A percentile compares a stretch with the other conserved stretches of the same genome.
These are phyloP conservation scores for Purpureocillium lavendulum DNA, from an alignment of 2,329 filamentous ascomycete species.

Conservation along the genomic window DNA sequence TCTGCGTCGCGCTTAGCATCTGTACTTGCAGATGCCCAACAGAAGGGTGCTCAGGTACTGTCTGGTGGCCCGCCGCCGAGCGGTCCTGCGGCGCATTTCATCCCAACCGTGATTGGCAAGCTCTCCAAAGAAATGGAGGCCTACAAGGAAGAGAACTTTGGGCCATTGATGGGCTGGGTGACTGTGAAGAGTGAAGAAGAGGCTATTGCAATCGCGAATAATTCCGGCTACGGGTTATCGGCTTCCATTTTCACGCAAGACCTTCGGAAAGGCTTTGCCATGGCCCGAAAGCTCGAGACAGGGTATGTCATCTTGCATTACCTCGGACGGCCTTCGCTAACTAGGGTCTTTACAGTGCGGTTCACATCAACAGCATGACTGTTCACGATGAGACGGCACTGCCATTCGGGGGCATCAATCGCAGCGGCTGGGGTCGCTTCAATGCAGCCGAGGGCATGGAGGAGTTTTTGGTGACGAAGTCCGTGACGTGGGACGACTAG, in stretches of 20 bases:
- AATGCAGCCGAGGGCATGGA: not conserved
- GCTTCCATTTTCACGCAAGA: not conserved
- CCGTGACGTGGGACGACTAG: conserved; percentile 3
- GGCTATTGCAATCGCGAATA: not conserved
- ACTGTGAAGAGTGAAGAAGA: not conserved
- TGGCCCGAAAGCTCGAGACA: not conserved
- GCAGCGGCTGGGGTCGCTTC: too few relatives aligned
- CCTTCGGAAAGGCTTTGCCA: not conserved
- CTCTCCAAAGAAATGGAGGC: not conserved
- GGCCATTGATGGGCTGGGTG: not conserved
- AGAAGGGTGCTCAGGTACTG: not conserved
- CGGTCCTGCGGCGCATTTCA: not conserved
- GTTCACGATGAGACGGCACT: not conserved
- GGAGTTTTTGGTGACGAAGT: conserved; percentile 1
- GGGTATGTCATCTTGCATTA: not conserved
- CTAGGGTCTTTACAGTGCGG: too few relatives aligned
- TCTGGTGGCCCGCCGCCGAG: not conserved
- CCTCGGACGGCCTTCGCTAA: too few relatives aligned
- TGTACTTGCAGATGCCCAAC: not conserved
- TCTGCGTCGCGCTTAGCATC: not conserved
- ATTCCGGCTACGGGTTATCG: not conserved
- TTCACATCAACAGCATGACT: conserved; percentile 1
- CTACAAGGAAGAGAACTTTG: not conserved
- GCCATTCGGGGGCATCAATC: not conserved
- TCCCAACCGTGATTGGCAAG: not conserved